Base-by-base conservation (phyloP, 805 yeast genomes). In the Cyberlindnera veronae region DNA sequence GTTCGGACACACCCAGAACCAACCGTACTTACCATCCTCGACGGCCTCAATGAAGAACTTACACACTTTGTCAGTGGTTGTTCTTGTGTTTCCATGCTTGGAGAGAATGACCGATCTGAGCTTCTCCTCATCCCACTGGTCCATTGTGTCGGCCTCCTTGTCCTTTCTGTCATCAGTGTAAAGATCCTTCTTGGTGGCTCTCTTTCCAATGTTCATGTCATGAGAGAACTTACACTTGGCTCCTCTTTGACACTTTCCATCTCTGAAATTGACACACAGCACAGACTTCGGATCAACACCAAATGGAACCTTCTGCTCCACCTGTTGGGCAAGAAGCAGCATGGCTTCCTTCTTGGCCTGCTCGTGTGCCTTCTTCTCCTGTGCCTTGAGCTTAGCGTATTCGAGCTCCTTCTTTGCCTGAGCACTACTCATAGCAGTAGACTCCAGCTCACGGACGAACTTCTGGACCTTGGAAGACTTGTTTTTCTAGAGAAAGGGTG, bases 1-100 rank as follows among this genome's bases (percentile, higher is more conserved):
- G 53, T 87, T 87, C 20, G 99, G 99, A 70, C 99, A 93, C 16
- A 76, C 73, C 99, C 99, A 93, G 66, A 93, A 90, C 99, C 99
- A 93, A 58, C 99, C 99, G 61, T 93, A 93, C 61, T 91, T 91
- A 43, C 91, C 93, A 58, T 89, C 88, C 61, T 93, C 99, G 42
- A 93, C 97, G 0, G 99, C 98, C 45, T 89, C 96, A 50, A 93
- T 86, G 68, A 93, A 95, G 64, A 64, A 79, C 63, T 90, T 93
- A 76, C 99, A 93, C 35, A 93, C 86, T 51, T 77, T 93, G 50
- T 91, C 97, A 0, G 99, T 93, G 12, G 97, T 89, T 10, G 96
- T 88, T 62, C 80, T 80, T 40, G 83, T 89, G 62, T 93, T 93
- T 37, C 99, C 98, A 55, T 90, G 97, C 67, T 93, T 93, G 39